These are phyloP conservation scores for Hymenoscyphus infarciens DNA, from an alignment of 2,329 filamentous ascomycete genomes.

Conservation along the genomic window DNA sequence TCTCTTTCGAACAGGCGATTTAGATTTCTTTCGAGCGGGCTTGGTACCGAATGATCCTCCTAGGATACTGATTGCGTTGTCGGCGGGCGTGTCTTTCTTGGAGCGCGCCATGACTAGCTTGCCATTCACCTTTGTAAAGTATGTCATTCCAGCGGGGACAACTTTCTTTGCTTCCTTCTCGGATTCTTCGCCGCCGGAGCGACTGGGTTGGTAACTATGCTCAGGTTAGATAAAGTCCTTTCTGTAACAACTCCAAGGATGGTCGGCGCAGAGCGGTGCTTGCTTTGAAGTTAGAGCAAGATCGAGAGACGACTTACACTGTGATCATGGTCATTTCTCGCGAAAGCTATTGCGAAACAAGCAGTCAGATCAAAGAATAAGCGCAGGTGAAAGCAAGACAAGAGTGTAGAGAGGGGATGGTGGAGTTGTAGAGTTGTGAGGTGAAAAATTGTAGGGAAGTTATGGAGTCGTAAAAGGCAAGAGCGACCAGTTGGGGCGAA, in stretches of 20 bases:
- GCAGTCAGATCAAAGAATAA: neutral
- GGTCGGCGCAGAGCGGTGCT: neutral
- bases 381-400: neutral
- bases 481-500: too few relatives aligned
- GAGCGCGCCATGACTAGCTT: constrained; percentile 31
- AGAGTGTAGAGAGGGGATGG: neutral
- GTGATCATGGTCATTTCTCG: neutral
- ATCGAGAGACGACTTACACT: neutral
- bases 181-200: neutral
- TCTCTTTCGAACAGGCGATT: constrained; percentile 19
- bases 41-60: constrained; percentile 23
- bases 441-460: neutral
- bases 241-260: neutral
- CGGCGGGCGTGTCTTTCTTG: constrained; percentile 21
- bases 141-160: constrained; percentile 26
- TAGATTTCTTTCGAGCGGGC: constrained; percentile 20
- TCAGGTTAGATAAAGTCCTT: neutral
- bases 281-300: neutral
- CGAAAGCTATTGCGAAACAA: neutral
- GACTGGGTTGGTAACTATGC: constrained; percentile 19
- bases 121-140: constrained; percentile 33
- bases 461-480: too few relatives aligned
- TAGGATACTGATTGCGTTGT: constrained; percentile 22
- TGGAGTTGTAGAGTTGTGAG: neutral
- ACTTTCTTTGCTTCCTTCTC: constrained; percentile 7